These are phyloP conservation scores for Tetrapisispora fleetii DNA, from an alignment of 805 yeast species.

Conservation along the genomic window DNA sequence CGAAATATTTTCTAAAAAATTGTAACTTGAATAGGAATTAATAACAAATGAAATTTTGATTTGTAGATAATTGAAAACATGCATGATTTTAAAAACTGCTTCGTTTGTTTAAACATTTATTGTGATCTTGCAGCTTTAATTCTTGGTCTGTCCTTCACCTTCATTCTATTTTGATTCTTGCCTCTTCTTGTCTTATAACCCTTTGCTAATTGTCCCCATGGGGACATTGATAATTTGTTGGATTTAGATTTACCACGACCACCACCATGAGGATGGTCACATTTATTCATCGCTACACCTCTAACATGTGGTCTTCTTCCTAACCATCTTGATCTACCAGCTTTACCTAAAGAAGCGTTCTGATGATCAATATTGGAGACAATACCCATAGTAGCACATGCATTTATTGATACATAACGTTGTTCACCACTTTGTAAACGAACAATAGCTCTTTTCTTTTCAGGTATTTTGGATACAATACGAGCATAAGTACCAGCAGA, in stretches of 20 bases:
- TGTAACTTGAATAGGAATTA: not conserved
- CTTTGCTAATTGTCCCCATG: constrained; percentile 91
- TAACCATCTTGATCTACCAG: constrained; percentile 86
- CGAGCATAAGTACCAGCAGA: constrained; percentile 95
- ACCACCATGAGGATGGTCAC: constrained; percentile 99
- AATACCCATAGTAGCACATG: constrained; percentile 89
- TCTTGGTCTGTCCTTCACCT: constrained; percentile 88
- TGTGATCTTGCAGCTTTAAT: constrained; percentile 36
- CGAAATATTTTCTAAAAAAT: not conserved
- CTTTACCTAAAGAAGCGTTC: constrained; percentile 85
- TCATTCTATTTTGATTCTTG: constrained; percentile 70
- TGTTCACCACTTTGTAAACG: constrained; percentile 88
- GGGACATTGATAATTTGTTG: constrained; percentile 85
- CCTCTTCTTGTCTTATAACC: constrained; percentile 93
- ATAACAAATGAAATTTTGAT: not conserved
- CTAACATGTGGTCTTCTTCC: constrained; percentile 94
- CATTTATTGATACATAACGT: constrained; percentile 73
- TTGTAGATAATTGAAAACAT: not conserved
- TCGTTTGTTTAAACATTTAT: not conserved
- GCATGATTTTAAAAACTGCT: not conserved
- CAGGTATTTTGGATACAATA: constrained; percentile 67
- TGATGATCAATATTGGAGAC: constrained; percentile 91
- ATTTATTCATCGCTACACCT: constrained; percentile 97
- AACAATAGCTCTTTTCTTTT: constrained; percentile 60
- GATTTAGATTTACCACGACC: constrained; percentile 99